Evolutionary conservation across 768 basidiomycete genomes (phyloP), one percentile per base, ranked within the genome.

Genomic region (Podaxis sp.): DNA sequence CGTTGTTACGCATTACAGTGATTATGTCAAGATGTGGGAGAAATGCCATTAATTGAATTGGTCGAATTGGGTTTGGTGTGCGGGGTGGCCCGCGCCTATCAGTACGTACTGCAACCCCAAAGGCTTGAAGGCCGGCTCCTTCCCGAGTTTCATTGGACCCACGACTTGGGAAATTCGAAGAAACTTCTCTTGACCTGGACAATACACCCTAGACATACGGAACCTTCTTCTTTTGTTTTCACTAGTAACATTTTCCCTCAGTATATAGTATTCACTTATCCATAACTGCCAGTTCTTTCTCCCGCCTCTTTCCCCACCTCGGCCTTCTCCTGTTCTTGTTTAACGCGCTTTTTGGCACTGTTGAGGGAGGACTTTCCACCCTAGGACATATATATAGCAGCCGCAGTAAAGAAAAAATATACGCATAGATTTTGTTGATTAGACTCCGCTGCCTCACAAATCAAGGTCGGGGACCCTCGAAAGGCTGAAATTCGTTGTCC

Each of bases 21-120:
- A 82, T 63, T 79, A 73, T 57, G 78, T 83, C 39, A 82, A 81
- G 73, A 82, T 83, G 82, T 83, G 80, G 80, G 71, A 78, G 67
- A 67, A 74, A 55, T 80, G 80, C 54, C n/a, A 0, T 1, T 48
- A 42, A 55, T 62, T 54, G 53, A 54, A n/a, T 36, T 46, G 55
- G 8, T 33, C 30, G 30, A 38, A 44, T 33, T 38, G 22, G 15
- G 26, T 15, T 30, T 11, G 26, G n/a, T 13, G n/a, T 13, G 33
- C 38, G 28, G 54, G 30, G 17, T 44, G 4, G 19, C 24, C 22
- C 24, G 49, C 4, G n/a, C 2, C 22, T 24, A 13, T 44, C n/a
- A 44, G 15, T 13, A 19, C 15, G 1, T 9, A 33, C 33, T 9
- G 33, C 30, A 33, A 33, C 8, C 8, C 7, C 33, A 33, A 33